Evolutionary conservation across 164 flowering plant species (phyloP), one percentile per base, ranked within the genome.

Genomic region (Dillenia suffruticosa): DNA sequence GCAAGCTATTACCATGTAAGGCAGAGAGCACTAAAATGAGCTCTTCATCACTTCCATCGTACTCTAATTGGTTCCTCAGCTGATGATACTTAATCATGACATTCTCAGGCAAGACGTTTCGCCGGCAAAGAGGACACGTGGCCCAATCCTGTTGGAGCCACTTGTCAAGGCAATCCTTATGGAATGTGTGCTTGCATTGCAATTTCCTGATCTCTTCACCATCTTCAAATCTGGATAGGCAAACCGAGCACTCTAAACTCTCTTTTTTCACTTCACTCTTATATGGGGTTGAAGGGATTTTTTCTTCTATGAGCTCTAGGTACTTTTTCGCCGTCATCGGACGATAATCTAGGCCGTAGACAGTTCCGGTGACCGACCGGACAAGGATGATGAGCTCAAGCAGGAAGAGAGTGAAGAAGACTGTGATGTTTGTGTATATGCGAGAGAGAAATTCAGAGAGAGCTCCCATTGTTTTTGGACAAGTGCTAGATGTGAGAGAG

Each of bases 71-170:
- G 2, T 46, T 49, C 2, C 47, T 51, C 46, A 49, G 52, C 15
- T 54, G 65, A 11, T 55, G 64, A 12, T 52, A 67, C 1, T 51
- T 32, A 8, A 48, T 60, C 50, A 66, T 62, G 0, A 73, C 62
- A 15, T 69, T 74, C 16, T 75, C 78, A 2, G 76, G 57, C 69
- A 78, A 47, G 47, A 76, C 78, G 24, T 49, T 59, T 8, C 62
- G 64, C 60, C 83, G 56, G 64, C 83, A 79, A 16, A 79, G 69
- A 1, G 87, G 87, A 51, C 87, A 83, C 0, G 84, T 77, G 26
- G 77, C 76, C 22, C 13, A 46, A 2, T 66, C 71, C 6, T 67
- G 75, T 48, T 73, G 67, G 9, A 83, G 63, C 87, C 87, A 83
- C 62, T 15, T 61, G 56, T 81, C 84, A 1, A 83, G 51, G 62